Evolutionary conservation across 108 stramenopile species (phyloP), one percentile per base, ranked within the genome.

Genomic region (Fragilariopsis cylindrus): DNA sequence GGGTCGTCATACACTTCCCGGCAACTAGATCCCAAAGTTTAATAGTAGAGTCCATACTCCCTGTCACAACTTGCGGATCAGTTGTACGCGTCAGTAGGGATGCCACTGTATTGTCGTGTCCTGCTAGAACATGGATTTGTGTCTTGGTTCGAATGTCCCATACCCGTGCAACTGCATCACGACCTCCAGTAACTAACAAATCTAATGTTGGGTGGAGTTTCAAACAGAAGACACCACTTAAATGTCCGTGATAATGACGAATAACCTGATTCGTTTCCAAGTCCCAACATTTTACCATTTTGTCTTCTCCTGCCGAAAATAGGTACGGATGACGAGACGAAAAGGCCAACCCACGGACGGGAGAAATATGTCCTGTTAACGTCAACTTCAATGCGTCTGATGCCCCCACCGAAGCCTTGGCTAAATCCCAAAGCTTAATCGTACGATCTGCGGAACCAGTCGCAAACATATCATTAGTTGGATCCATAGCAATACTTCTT

Each of bases 141-240:
- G 94, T 84, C 81, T 97, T 98, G 57, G 98, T 96, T 43, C 99
- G 87, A 81, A 99, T 98, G 82, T 99, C 99, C 99, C 99, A 99
- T 4, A 99, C 98, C 12, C 99, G 81, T 5, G 96, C 97, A 49
- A 97, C 96, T 41, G 96, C 93, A 83, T 99, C 99, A 47, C 97
- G 85, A 45, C 98, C 98, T 8, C 98, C 99, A n/a, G 99, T 98
- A n/a, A 99, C 95, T 45, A 99, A 75, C 4, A 99, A 52, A 72
- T 99, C 99, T 43, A 99, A 78, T 13, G 96, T 98, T 5, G 99
- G 99, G 86, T 99, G 99, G 43, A 99, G 70, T 11, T 91, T 83
- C 42, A 98, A 74, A 57, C 82, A 89, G 82, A 97, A 98, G 16
- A 99, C 96, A 6, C 98, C 98, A 18, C 83, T 84, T 69, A 99